phyloP scores from a whole-genome alignment of 345 rosid genomes.

The Mallotus nudiflorus region DNA sequence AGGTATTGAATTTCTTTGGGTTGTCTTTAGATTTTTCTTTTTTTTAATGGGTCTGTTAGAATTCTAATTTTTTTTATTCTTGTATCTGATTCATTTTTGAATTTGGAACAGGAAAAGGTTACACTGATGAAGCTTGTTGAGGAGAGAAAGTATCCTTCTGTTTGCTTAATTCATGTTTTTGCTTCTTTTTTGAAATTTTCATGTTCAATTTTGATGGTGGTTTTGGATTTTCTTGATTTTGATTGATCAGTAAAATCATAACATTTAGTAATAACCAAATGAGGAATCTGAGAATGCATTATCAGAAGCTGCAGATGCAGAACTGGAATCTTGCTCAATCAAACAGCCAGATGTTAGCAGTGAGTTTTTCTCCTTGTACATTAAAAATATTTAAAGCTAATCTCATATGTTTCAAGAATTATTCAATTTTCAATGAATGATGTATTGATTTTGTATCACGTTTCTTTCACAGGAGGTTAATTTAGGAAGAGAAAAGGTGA shows the following conservation, averaged over 20 bases:
- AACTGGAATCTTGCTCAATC: slow-evolving; percentile 65
- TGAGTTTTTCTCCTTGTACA: slow-evolving; percentile 31
- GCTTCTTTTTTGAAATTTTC: background rate
- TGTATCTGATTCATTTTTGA: no score
- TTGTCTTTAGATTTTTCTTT: background rate
- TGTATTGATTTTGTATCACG: slow-evolving; percentile 8
- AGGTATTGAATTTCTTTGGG: slow-evolving; percentile 26
- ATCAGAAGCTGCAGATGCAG: slow-evolving; percentile 56
- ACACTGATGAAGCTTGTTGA: slow-evolving; percentile 59
- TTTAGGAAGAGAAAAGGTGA: slow-evolving; percentile 54
- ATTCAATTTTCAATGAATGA: background rate
- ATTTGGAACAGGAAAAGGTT: slow-evolving; percentile 56
- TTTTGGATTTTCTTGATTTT: slow-evolving; percentile 32
- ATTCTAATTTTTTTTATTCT: background rate
- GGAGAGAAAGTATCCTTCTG: slow-evolving; percentile 72
- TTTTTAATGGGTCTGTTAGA: background rate
- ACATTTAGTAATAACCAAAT: slow-evolving; percentile 53
- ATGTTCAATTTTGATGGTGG: background rate
- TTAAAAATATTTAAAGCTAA: background rate
- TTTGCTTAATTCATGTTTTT: background rate
- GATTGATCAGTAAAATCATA: slow-evolving; percentile 45
- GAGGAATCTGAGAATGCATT: slow-evolving; percentile 40
- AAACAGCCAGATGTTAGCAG: slow-evolving; percentile 58
- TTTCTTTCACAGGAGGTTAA: slow-evolving; percentile 52
- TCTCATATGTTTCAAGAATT: background rate